These are phyloP conservation scores for Loxodes magnus DNA, from an alignment of 73 alveolate species.

Conservation along the genomic window DNA sequence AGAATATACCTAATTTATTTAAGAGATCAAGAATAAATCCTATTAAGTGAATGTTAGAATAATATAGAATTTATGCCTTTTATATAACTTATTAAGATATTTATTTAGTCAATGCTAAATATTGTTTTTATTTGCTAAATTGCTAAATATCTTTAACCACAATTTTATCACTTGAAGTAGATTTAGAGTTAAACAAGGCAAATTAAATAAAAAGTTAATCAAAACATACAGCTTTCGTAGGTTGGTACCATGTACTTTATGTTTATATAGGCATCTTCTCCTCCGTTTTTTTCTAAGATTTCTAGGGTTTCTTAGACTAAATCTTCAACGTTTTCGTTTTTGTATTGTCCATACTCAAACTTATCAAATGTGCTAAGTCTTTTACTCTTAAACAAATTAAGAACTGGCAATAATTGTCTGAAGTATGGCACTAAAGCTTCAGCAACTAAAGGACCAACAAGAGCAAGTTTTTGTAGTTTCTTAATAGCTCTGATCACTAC, in stretches of 20 bases:
- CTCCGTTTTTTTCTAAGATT: slow-evolving; percentile 89
- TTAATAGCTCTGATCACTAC: slow-evolving; percentile 83
- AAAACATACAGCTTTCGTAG: slow-evolving; percentile 88
- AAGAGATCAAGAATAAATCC: too few relatives aligned
- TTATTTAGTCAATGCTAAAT: too few relatives aligned
- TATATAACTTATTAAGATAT: too few relatives aligned
- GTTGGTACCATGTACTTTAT: slow-evolving; percentile 98
- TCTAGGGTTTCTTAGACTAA: slow-evolving; percentile 91
- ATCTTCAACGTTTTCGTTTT: slow-evolving; percentile 77
- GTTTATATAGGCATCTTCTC: slow-evolving; percentile 97
- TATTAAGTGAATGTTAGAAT: too few relatives aligned
- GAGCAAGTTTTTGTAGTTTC: slow-evolving; percentile 80
- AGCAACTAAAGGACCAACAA: slow-evolving; percentile 80
- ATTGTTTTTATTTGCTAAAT: too few relatives aligned
- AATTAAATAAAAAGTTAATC: neutral
- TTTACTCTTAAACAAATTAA: slow-evolving; percentile 83
- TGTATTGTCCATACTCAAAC: slow-evolving; percentile 88
- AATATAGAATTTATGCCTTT: too few relatives aligned
- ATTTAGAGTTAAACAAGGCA: neutral
- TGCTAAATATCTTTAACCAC: too few relatives aligned
- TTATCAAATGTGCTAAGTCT: slow-evolving; percentile 82
- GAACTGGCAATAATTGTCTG: slow-evolving; percentile 87
- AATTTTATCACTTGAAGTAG: too few relatives aligned
- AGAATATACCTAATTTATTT: too few relatives aligned
- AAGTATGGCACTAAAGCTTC: slow-evolving; percentile 97